Evolutionary conservation across 2,329 filamentous ascomycete genomes (phyloP).

Genomic region (Cladosporium velox): DNA sequence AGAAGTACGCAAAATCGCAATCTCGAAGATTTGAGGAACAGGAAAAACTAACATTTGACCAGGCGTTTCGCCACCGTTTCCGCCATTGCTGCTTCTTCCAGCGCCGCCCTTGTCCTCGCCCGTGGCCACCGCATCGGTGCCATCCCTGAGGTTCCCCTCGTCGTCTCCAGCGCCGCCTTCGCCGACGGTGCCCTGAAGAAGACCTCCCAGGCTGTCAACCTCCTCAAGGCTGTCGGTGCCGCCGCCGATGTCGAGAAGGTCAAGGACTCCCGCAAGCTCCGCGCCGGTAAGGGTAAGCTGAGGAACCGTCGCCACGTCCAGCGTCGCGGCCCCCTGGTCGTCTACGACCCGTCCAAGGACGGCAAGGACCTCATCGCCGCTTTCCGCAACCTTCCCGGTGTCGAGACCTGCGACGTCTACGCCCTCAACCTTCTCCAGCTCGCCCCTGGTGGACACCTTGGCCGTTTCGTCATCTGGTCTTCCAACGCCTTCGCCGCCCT

Average conservation of each 20-base stretch:
- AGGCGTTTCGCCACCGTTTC: conserved; percentile 92
- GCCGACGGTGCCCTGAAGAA: conserved; percentile 76
- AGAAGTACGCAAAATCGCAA: conserved; percentile 64
- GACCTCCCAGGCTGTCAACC: conserved; percentile 82
- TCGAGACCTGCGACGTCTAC: conserved; percentile 93
- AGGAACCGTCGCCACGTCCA: conserved; percentile 94
- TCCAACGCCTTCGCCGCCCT: conserved; percentile 95
- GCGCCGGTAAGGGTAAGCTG: conserved; percentile 98
- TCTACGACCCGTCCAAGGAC: conserved; percentile 95
- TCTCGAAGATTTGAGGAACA: conserved; percentile 24
- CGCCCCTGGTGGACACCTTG: conserved; percentile 96
- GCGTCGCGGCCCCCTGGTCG: conserved; percentile 94
- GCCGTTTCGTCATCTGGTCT: conserved; percentile 99
- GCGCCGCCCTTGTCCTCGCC: conserved; percentile 90
- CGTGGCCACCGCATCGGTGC: conserved; percentile 93
- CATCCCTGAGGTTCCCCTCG: conserved; percentile 95
- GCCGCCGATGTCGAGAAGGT: conserved; percentile 92
- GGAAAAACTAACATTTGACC: conserved; percentile 30
- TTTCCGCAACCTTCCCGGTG: conserved; percentile 98
- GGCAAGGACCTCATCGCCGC: conserved; percentile 90
- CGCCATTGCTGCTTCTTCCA: conserved; percentile 93
- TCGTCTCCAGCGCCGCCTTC: conserved; percentile 89
- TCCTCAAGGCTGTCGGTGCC: conserved; percentile 90
- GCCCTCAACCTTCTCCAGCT: conserved; percentile 98
- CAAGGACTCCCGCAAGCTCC: conserved; percentile 92